Evolutionary conservation across 2,329 filamentous ascomycete genomes (phyloP), one percentile per base, ranked within the genome.

Genomic region (Arthrobotrys iridis): DNA sequence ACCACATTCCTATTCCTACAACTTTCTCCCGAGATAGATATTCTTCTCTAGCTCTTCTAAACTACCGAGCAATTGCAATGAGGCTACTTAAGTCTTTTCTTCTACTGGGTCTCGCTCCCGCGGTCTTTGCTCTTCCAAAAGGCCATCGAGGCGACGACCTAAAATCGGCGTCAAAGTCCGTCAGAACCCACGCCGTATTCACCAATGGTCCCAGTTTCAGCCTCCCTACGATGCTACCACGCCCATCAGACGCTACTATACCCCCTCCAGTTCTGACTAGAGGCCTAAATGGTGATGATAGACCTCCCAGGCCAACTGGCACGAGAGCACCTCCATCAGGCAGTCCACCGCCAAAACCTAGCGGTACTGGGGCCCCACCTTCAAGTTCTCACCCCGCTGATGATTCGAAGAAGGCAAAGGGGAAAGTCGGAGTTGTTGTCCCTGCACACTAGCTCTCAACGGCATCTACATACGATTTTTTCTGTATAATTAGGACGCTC

Each of bases 71-170:
- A 37, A 37, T 13, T n/a, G 30, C 26, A 57, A 73, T 73, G 68
- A 73, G 24, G 28, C 15, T 58, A 6, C 7, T 15, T 7, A 13
- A 37, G 18, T 15, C 58, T 33, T 5, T 65, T 15, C 5, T 65
- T 13, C 3, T 59, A 1, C 15, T 59, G 11, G 60, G 48, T 8
- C 40, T 73, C 3, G 30, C 30, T 3, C 11, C 40, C 7, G 28
- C 41, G 1, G 60, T 30, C 13, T 24, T 60, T 1, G 68, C 68
- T 6, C 68, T 73, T n/a, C 59, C 68, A 60, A 73, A 73, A 60
- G 59, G 48, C 35, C 50, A 50, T 6, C 13, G 37, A 48, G 13
- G 28, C 30, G 30, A 30, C 26, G 11, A 13, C 7, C 13, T 11
- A 41, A 22, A 22, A 8, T 41, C 33, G 28, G 43, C 7, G n/a